Percentiles rank a stretch among this genome's conserved stretches.
Conservation (phyloP, 495 filamentous ascomycete species). For the Polyplosphaeria fusca region DNA sequence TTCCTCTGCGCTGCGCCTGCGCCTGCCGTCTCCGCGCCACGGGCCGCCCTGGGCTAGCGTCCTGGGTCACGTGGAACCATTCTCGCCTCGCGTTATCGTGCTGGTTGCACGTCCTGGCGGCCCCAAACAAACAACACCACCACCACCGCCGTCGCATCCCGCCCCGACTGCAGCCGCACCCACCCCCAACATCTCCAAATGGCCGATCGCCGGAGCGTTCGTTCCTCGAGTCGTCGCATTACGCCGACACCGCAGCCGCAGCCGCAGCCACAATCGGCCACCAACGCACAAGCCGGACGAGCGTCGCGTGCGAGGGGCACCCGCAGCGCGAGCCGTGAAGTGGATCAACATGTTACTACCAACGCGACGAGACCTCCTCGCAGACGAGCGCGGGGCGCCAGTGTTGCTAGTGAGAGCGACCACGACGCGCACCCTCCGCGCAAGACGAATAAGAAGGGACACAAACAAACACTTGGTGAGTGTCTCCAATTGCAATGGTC, state of each 20-base stretch:
- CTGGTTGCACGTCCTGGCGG: too few relatives aligned
- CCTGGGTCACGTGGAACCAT: too few relatives aligned
- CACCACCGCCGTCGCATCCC: neutral
- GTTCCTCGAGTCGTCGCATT: conserved; percentile 23
- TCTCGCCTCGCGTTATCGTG: too few relatives aligned
- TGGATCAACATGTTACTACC: conserved; percentile 27
- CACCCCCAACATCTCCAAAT: conserved; percentile 28
- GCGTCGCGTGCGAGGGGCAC: conserved; percentile 28
- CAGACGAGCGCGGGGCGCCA: conserved; percentile 37
- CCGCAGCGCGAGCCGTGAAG: conserved; percentile 45
- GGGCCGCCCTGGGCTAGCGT: too few relatives aligned
- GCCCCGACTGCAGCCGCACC: neutral
- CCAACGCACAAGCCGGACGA: conserved; percentile 32
- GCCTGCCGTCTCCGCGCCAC: too few relatives aligned
- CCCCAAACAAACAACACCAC: too few relatives aligned
- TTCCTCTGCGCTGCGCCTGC: too few relatives aligned
- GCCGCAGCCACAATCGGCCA: conserved; percentile 12
- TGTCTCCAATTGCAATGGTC: too few relatives aligned
- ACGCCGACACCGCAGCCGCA: conserved; percentile 24
- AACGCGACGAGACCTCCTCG: conserved; percentile 9
- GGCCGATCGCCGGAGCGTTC: conserved; percentile 34
- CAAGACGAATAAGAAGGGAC: neutral
- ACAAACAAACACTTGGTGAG: neutral
- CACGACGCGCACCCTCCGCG: conserved; percentile 3
- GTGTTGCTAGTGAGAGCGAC: conserved; percentile 30